Evolutionary conservation across 148 eudicot species (phyloP).

Genomic region (Fagopyrum tataricum): DNA sequence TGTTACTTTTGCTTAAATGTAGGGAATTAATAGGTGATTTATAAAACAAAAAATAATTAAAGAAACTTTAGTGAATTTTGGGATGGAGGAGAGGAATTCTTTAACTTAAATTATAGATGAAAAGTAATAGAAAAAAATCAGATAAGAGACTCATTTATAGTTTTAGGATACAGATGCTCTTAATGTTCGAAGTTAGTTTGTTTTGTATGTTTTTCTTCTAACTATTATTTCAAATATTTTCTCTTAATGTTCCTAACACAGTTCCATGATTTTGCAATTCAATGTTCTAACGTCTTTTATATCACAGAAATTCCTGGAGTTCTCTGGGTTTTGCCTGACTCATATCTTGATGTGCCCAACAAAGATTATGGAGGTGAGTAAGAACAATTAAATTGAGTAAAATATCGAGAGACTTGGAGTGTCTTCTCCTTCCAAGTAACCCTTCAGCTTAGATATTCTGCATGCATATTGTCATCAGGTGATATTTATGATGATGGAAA

Average conservation of each 20-base stretch:
- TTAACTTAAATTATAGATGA: too few species aligned
- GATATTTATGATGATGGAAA: slow-evolving; percentile 74
- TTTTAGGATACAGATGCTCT: too few species aligned
- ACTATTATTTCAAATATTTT: background rate
- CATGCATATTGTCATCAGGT: slow-evolving; percentile 27
- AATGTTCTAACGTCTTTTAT: slow-evolving; percentile 5
- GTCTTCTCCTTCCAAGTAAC: background rate
- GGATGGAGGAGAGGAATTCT: too few species aligned
- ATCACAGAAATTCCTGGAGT: slow-evolving; percentile 66
- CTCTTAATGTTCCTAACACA: background rate
- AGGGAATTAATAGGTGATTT: too few species aligned
- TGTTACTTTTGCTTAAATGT: too few species aligned
- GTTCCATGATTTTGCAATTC: slow-evolving; percentile 3
- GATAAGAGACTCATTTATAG: too few species aligned
- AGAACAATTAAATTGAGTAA: background rate
- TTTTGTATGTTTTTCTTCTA: background rate
- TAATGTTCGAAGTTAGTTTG: too few species aligned
- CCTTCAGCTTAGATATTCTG: background rate
- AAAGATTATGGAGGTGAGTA: slow-evolving; percentile 94
- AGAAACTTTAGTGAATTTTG: too few species aligned
- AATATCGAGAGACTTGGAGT: background rate
- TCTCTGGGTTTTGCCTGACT: slow-evolving; percentile 92
- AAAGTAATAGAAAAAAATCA: too few species aligned
- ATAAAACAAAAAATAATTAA: too few species aligned
- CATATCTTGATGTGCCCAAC: slow-evolving; percentile 91